Base-by-base conservation (phyloP, 192 early-diverging fungal genomes). In the Coemansia sp. region DNA sequence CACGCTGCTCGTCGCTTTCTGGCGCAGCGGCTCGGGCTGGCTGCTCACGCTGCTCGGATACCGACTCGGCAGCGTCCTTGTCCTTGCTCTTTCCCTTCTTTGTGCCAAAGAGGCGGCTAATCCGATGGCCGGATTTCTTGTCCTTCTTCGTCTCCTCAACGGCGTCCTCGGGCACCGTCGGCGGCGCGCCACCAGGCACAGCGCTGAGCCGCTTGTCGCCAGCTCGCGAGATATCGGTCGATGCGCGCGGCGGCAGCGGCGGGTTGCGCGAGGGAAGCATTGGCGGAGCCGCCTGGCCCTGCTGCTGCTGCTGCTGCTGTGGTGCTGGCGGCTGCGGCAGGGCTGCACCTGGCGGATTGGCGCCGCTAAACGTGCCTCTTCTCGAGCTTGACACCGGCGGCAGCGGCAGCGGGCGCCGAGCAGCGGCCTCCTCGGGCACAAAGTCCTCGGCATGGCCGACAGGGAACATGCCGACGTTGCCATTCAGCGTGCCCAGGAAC, bases 381-480 rank as follows among this genome's bases (percentile, higher is more conserved):
- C 57, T 20, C 2, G 57, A 6, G 25, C n/a, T n/a, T 8, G 36
- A 47, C 28, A 59, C 68, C 10, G 68, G 68, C 6, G 68, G 51
- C 4, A 55, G 56, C 27, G 75, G 75, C 47, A 78, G 51, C 39
- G 75, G 75, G 24, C 75, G 75, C 2, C 57, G 61, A 1, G 51
- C 60, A 9, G 75, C 28, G 7, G 50, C 51, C 16, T 48, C 39
- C 1, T 59, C 62, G 3, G 50, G 35, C 25, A 50, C 20, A 34
- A 61, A 19, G 2, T 68, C 69, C 53, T 70, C 69, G 18, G 62
- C 77, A 59, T 86, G 83, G 66, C 82, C 84, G 50, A 74, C 76
- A 13, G 89, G 89, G 66, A 90, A 91, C 35, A 78, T 71, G 13
- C 90, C 90, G 29, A 74, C 71, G 35, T 48, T 84, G 39, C 88